These are phyloP conservation scores for Hymenoscyphus occultus DNA, from an alignment of 2,329 filamentous ascomycete genomes.

Conservation along the genomic window DNA sequence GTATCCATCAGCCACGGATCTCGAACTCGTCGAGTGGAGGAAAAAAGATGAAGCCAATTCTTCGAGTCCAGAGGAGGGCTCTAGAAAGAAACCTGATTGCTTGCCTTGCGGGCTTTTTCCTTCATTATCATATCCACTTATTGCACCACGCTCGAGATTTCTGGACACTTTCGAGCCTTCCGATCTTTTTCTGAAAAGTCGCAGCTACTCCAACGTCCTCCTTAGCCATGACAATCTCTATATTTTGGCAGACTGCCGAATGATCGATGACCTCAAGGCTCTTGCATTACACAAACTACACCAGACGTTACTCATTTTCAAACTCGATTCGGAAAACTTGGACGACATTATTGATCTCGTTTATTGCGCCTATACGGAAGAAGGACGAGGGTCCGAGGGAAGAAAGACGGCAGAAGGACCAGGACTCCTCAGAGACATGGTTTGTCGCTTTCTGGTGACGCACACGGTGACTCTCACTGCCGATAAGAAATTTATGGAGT, in stretches of 20 bases:
- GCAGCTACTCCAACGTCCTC: conserved; percentile 16
- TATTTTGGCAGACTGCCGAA: conserved; percentile 10
- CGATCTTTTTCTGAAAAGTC: not conserved
- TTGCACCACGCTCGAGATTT: conserved; percentile 5
- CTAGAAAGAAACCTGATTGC: not conserved
- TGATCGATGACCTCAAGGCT: conserved; percentile 16
- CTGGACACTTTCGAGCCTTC: conserved; percentile 13
- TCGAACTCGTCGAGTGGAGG: not conserved
- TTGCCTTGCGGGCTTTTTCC: not conserved
- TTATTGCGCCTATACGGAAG: no score
- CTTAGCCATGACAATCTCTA: conserved; percentile 19
- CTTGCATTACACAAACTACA: conserved; percentile 17
- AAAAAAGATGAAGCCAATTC: no score
- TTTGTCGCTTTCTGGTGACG: no score
- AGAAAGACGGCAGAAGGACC: no score
- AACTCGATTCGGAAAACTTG: no score
- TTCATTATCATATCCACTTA: not conserved
- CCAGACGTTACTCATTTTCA: no score
- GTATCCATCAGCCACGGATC: no score
- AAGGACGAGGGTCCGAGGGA: no score
- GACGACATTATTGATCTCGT: no score
- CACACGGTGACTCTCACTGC: no score
- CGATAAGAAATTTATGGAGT: no score
- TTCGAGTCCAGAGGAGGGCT: not conserved
- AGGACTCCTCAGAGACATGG: no score